Conservation (phyloP, 2,329 filamentous ascomycete genomes). For the Aschersonia sp. region DNA sequence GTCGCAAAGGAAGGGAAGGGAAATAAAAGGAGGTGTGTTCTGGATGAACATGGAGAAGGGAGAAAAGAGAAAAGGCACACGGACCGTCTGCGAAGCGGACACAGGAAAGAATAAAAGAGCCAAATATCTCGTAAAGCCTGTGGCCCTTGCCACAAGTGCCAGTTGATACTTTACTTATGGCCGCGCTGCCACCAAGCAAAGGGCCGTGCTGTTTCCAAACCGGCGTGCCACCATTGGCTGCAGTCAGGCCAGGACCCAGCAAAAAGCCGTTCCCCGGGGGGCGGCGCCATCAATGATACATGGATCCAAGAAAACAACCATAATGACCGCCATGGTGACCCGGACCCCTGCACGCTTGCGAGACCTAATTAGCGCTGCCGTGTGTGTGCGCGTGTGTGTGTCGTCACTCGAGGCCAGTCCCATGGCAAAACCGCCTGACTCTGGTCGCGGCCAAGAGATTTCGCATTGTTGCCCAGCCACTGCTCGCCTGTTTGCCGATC, state of each 20-base stretch:
- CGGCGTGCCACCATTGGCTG: not conserved
- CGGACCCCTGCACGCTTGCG: not conserved
- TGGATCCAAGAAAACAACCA: too few species aligned
- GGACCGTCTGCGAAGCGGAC: too few species aligned
- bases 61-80: not conserved
- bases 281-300: too few species aligned
- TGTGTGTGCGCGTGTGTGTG: not conserved
- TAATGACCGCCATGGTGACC: too few species aligned
- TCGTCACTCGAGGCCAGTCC: not conserved
- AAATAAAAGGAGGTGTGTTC: too few species aligned
- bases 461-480: not conserved
- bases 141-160: not conserved
- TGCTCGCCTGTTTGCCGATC: not conserved
- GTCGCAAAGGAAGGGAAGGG: too few species aligned
- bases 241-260: too few species aligned
- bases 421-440: not conserved
- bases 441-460: not conserved
- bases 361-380: not conserved
- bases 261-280: too few species aligned
- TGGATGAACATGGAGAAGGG: not conserved
- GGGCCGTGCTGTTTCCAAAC: not conserved
- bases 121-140: not conserved
- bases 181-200: not conserved
- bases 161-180: not conserved
- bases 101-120: not conserved